A percentile compares a stretch with the other conserved stretches of the same genome.
phyloP scores from a whole-genome alignment of 305 asterid genomes.

The Fraxinus sp. region DNA sequence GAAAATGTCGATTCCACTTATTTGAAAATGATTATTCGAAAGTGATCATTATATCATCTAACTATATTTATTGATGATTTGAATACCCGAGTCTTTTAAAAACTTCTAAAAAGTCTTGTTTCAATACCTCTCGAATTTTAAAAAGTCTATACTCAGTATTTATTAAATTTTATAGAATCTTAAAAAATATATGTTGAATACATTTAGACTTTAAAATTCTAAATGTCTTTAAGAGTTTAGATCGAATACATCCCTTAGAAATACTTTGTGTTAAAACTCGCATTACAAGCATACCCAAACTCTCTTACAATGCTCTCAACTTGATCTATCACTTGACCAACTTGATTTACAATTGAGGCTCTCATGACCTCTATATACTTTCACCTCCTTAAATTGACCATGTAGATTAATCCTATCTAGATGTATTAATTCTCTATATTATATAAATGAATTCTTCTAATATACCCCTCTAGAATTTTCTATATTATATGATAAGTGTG shows the following conservation, averaged over 20 bases:
- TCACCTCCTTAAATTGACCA: background rate
- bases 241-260: background rate
- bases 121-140: background rate
- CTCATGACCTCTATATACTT: background rate
- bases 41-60: background rate
- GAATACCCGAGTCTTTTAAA: background rate
- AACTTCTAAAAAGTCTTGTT: too few species aligned
- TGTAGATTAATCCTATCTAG: background rate
- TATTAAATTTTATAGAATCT: background rate
- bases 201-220: background rate
- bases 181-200: too few species aligned
- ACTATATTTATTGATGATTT: background rate
- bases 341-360: background rate
- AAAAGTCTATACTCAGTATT: background rate
- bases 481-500: too few species aligned
- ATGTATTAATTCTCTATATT: background rate
- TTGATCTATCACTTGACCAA: background rate
- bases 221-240: too few species aligned
- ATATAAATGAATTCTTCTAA: background rate
- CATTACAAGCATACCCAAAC: background rate
- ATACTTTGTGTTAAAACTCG: background rate
- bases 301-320: background rate
- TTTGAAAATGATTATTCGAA: background rate
- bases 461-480: background rate
- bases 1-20: background rate